These are phyloP conservation scores for Aspergillus floridensis DNA, from an alignment of 2,329 filamentous ascomycete species.

Conservation along the genomic window DNA sequence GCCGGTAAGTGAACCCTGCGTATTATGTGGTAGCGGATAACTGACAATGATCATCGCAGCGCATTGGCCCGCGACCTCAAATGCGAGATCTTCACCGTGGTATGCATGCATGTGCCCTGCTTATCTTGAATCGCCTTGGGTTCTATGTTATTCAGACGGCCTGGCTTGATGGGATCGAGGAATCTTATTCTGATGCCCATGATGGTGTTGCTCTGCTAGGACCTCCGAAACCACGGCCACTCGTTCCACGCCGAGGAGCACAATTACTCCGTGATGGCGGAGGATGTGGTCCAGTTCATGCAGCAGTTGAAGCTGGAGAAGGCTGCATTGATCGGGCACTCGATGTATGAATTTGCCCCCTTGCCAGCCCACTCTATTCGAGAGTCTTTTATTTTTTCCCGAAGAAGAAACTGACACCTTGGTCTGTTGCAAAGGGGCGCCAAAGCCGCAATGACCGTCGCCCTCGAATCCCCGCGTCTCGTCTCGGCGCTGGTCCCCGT, in stretches of 20 bases:
- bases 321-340: constrained; percentile 83
- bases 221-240: constrained; percentile 89
- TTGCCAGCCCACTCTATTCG: neutral
- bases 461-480: constrained; percentile 65
- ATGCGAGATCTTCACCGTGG: constrained; percentile 77
- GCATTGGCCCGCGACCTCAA: constrained; percentile 76
- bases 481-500: constrained; percentile 75
- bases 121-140: constrained; percentile 1
- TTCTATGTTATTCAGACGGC: too few species aligned
- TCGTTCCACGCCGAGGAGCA: constrained; percentile 75
- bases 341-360: constrained; percentile 61
- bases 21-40: neutral
- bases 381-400: too few species aligned
- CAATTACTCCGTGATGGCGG: constrained; percentile 78
- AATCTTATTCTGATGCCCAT: too few species aligned
- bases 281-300: constrained; percentile 79
- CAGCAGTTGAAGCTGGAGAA: constrained; percentile 65
- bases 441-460: constrained; percentile 86
- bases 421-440: constrained; percentile 63
- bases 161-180: too few species aligned
- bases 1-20: constrained; percentile 66
- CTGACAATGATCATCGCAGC: constrained; percentile 35
- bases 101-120: constrained; percentile 41
- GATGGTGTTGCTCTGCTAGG: constrained; percentile 48
- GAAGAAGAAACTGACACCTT: too few species aligned